phyloP scores from a whole-genome alignment of 2,329 filamentous ascomycete species.

The Alternaria arbusti region DNA sequence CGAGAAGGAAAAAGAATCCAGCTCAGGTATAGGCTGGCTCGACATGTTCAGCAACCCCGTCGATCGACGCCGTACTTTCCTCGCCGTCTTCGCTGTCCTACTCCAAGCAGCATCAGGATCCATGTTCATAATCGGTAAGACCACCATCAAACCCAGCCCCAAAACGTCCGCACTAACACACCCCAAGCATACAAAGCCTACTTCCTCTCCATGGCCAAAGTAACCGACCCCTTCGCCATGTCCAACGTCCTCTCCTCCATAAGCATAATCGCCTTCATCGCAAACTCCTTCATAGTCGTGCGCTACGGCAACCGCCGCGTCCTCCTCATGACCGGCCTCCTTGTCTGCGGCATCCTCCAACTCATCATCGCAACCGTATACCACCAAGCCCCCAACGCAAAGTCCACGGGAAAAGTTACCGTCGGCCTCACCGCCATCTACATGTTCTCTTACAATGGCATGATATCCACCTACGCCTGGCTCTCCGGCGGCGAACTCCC shows the following conservation, averaged over 20 bases:
- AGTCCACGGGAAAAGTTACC: conserved; percentile 54
- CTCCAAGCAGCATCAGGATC: conserved; percentile 47
- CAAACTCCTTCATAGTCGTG: conserved; percentile 61
- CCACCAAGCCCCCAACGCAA: conserved; percentile 49
- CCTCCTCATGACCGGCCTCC: conserved; percentile 60
- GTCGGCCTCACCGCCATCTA: conserved; percentile 62
- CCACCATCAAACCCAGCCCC: conserved; percentile 20
- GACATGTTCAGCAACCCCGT: conserved; percentile 47
- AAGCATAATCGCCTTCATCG: conserved; percentile 62
- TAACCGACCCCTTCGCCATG: conserved; percentile 63
- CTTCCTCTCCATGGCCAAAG: conserved; percentile 66
- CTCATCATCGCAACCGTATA: conserved; percentile 62
- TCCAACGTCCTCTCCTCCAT: conserved; percentile 62
- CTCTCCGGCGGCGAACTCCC: conserved; percentile 64
- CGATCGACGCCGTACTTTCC: conserved; percentile 44
- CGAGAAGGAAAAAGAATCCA: conserved; percentile 40
- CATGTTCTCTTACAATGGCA: conserved; percentile 61
- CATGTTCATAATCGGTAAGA: conserved; percentile 51
- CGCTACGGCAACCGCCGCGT: conserved; percentile 60
- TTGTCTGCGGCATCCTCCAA: conserved; percentile 61
- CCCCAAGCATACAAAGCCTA: conserved; percentile 56
- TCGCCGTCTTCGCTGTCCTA: conserved; percentile 44
- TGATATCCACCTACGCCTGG: conserved; percentile 65
- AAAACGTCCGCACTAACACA: neutral
- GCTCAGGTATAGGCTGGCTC: conserved; percentile 36